Evolutionary conservation across 306 rosid genomes (phyloP), one percentile per base, ranked within the genome.

Genomic region (Senna siamea): DNA sequence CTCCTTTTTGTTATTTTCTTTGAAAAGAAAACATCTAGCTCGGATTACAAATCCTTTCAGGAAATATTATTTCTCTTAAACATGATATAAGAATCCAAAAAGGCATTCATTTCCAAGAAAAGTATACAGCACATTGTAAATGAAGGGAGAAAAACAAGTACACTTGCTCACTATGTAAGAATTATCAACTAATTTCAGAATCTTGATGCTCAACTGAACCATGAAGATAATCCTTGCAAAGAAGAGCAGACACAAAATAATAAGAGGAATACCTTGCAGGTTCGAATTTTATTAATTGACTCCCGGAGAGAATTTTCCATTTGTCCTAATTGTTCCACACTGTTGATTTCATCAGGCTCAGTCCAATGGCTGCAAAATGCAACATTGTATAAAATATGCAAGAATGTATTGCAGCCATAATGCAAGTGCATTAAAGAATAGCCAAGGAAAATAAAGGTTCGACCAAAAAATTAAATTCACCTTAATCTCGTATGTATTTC

Each of bases 301-400:
- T 88, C 88, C 81, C 83, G 72, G 19, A 88, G 60, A 67, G 89
- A 90, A 79, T 80, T 79, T 85, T 90, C 93, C 96, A 88, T 86
- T 65, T 82, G 83, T 66, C 78, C 80, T 83, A 90, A 80, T 52
- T 86, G 86, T 26, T 88, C 96, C 70, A 81, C 82, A 75, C 67
- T 84, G 83, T 78, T 83, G 67, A 90, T 79, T 86, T 86, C 81
- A 51, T 88, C 88, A 22, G 78, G 82, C 62, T 83, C 78, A 30
- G 70, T 65, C 96, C 93, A 90, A 44, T 75, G 87, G 84, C 96
- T 90, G 84, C 83, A 80, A 22, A 76, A 47, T 37, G 52, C 72
- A 78, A 70, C 61, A 82, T 38, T 40, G 35, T 35, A 72, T 34
- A 66, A 51, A 54, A 64, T 47, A 56, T 75, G 64, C 47, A 69